Conservation (phyloP, 2,329 filamentous ascomycete species). For the Alternaria metachromatica region DNA sequence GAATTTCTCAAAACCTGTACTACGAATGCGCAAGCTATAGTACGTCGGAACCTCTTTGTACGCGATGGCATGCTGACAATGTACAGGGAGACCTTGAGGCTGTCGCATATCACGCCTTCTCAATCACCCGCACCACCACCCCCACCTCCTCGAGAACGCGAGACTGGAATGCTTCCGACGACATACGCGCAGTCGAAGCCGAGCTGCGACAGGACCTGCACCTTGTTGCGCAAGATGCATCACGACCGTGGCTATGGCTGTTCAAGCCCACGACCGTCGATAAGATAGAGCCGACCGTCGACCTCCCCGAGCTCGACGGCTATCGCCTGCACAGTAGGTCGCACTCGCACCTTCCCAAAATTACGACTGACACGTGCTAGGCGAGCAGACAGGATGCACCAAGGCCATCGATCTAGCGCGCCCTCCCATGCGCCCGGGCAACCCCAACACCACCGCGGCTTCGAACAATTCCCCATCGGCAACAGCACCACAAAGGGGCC, state of each 20-base stretch:
- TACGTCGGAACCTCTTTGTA: slow-evolving; percentile 8
- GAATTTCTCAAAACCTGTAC: slow-evolving; percentile 48
- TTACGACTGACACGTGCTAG: slow-evolving; percentile 34
- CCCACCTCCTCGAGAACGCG: slow-evolving; percentile 14
- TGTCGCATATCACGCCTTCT: slow-evolving; percentile 47
- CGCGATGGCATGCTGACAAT: slow-evolving; percentile 19
- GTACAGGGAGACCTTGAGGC: slow-evolving; percentile 46
- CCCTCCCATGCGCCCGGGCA: slow-evolving; percentile 32
- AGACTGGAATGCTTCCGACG: slow-evolving; percentile 31
- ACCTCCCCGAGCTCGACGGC: slow-evolving; percentile 37
- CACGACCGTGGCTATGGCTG: slow-evolving; percentile 44
- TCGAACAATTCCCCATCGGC: slow-evolving; percentile 29
- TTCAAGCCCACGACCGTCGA: slow-evolving; percentile 39
- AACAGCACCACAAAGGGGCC: slow-evolving; percentile 26
- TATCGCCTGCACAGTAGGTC: slow-evolving; percentile 41
- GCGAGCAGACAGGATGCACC: slow-evolving; percentile 40
- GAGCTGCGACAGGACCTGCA: slow-evolving; percentile 35
- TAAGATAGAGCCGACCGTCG: slow-evolving; percentile 25
- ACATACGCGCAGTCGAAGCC: slow-evolving; percentile 40
- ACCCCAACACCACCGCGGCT: slow-evolving; percentile 24
- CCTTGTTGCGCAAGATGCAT: slow-evolving; percentile 40
- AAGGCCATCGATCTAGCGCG: slow-evolving; percentile 45
- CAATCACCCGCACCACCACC: slow-evolving; percentile 32
- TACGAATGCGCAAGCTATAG: slow-evolving; percentile 50
- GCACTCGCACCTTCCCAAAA: too few relatives aligned